These are phyloP conservation scores for Lepidium aucheri DNA, from an alignment of 345 rosid genomes.

Conservation along the genomic window DNA sequence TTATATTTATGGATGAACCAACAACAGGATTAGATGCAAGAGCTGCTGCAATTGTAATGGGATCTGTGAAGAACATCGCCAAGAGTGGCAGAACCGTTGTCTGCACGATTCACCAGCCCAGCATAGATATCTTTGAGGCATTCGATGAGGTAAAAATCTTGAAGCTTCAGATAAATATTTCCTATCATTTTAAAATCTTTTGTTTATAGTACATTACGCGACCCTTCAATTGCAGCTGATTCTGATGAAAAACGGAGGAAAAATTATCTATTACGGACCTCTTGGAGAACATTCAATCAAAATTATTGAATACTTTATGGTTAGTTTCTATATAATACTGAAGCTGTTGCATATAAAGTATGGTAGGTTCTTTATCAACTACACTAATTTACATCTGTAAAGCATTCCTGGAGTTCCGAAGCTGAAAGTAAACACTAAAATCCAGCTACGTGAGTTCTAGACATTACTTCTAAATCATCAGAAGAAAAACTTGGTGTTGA, in stretches of 20 bases:
- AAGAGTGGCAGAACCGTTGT: slow-evolving; percentile 40
- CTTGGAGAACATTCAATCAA: slow-evolving; percentile 43
- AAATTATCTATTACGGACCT: slow-evolving; percentile 42
- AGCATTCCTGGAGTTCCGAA: slow-evolving; percentile 31
- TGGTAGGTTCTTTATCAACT: background rate
- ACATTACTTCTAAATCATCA: slow-evolving; percentile 32
- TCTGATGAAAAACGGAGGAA: slow-evolving; percentile 58
- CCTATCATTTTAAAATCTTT: background rate
- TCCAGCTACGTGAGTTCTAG: slow-evolving; percentile 52
- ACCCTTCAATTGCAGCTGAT: slow-evolving; percentile 33
- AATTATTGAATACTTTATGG: slow-evolving; percentile 55
- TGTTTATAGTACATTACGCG: background rate
- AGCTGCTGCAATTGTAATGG: slow-evolving; percentile 47
- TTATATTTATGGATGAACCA: slow-evolving; percentile 49
- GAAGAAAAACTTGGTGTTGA: slow-evolving; percentile 37
- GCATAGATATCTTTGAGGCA: slow-evolving; percentile 36
- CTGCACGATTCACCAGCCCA: slow-evolving; percentile 47
- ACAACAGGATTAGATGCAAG: slow-evolving; percentile 44
- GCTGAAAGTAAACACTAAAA: slow-evolving; percentile 33
- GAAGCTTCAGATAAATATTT: background rate
- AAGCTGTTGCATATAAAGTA: background rate
- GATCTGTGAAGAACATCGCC: slow-evolving; percentile 40
- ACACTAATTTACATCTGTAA: background rate
- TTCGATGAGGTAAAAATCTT: slow-evolving; percentile 34
- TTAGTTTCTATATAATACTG: background rate